phyloP scores from a whole-genome alignment of 2,329 filamentous ascomycete genomes.

The Didymella sp. region DNA sequence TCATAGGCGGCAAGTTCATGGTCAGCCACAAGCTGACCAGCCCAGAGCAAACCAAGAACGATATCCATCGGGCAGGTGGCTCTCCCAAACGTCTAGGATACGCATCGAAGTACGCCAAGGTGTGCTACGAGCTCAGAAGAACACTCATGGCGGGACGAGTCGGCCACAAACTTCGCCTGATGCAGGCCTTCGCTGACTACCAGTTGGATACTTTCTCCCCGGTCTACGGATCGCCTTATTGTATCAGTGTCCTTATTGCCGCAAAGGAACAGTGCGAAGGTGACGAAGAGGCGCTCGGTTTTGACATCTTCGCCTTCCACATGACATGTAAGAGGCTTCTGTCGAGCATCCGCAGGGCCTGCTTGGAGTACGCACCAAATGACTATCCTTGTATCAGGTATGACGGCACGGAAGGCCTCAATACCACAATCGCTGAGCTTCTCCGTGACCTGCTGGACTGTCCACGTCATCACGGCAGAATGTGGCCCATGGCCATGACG shows the following conservation, averaged over 20 bases:
- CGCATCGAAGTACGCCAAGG: background rate
- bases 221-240: background rate
- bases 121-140: background rate
- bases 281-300: conserved; percentile 17
- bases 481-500: conserved; percentile 10
- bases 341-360: conserved; percentile 8
- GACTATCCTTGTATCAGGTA: conserved; percentile 17
- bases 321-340: conserved; percentile 11
- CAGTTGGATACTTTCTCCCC: conserved; percentile 1
- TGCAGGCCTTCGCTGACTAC: background rate
- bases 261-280: conserved; percentile 17
- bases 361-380: conserved; percentile 12
- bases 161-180: background rate
- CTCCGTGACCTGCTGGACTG: conserved; percentile 4
- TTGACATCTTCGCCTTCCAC: conserved; percentile 14
- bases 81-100: conserved; percentile 1
- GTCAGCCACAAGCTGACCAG: background rate
- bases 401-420: background rate
- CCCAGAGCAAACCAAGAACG: background rate
- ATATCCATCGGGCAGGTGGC: background rate
- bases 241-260: conserved; percentile 3
- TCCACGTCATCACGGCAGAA: background rate
- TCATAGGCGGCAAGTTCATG: conserved; percentile 1
- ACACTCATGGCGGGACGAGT: background rate
- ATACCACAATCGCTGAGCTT: conserved; percentile 7